These are phyloP conservation scores for Clitopilus passeckerianus DNA, from an alignment of 768 basidiomycete species.

Conservation along the genomic window DNA sequence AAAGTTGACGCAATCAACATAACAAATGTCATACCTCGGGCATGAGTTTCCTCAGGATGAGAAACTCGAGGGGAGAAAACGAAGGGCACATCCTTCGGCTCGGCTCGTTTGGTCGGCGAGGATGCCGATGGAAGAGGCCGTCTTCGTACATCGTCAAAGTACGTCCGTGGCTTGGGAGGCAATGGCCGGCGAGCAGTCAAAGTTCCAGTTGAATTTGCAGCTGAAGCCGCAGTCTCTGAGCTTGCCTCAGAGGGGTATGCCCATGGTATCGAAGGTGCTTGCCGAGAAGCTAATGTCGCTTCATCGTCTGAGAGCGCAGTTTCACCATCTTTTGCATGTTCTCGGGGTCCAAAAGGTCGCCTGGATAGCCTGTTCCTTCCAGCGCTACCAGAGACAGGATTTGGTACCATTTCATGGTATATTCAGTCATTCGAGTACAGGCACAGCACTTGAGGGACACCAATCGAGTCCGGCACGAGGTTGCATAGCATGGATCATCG, in stretches of 20 bases:
- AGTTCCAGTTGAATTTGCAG: neutral
- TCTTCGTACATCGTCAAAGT: neutral
- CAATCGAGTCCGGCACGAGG: neutral
- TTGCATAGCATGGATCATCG: neutral
- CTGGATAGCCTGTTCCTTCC: neutral
- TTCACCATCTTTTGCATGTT: neutral
- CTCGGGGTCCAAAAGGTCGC: slow-evolving; percentile 2
- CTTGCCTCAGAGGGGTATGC: neutral
- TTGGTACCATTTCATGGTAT: neutral
- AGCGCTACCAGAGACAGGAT: neutral
- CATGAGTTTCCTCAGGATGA: neutral
- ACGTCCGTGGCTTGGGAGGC: slow-evolving; percentile 3
- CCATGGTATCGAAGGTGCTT: neutral
- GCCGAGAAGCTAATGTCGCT: neutral
- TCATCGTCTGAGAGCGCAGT: neutral
- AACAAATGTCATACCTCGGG: neutral
- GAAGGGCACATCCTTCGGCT: slow-evolving; percentile 5
- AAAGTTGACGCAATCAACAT: neutral
- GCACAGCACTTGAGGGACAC: neutral
- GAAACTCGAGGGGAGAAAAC: slow-evolving; percentile 2
- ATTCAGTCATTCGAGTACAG: neutral
- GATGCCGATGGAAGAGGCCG: slow-evolving; percentile 3
- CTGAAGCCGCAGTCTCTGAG: neutral
- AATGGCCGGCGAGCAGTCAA: neutral
- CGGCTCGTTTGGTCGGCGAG: neutral